Evolutionary conservation across 768 basidiomycete species (phyloP).

Genomic region (Gyrodon lividus): DNA sequence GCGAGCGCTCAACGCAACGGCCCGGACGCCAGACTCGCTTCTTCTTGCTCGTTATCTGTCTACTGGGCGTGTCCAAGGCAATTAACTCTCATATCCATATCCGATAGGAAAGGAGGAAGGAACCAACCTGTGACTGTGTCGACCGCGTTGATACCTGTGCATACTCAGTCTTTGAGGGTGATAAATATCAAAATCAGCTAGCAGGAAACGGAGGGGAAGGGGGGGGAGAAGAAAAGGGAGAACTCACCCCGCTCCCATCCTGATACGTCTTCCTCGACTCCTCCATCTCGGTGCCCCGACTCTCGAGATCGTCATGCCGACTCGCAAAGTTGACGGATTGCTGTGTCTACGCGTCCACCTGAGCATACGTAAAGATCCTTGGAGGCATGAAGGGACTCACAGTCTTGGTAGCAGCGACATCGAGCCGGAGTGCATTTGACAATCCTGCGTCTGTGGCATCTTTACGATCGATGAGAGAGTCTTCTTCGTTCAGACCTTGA

Average conservation of each 20-base stretch:
- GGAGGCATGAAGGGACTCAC: constrained; percentile 12
- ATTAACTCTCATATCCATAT: neutral
- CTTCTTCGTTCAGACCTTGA: constrained; percentile 26
- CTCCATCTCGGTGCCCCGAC: constrained; percentile 6
- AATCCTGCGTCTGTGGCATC: neutral
- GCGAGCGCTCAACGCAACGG: neutral
- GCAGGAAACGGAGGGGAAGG: neutral
- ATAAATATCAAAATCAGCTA: neutral
- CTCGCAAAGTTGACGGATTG: constrained; percentile 17
- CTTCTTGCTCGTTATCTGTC: neutral
- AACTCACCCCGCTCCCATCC: constrained; percentile 13
- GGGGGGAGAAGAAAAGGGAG: too few species aligned
- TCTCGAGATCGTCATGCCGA: neutral
- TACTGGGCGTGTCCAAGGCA: neutral
- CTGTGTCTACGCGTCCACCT: constrained; percentile 6
- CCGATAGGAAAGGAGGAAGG: neutral
- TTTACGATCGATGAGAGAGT: constrained; percentile 10
- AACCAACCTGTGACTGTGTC: constrained; percentile 19
- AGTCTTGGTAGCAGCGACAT: constrained; percentile 8
- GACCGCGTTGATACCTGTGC: constrained; percentile 16
- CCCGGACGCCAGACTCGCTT: neutral
- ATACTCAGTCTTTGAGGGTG: constrained; percentile 11
- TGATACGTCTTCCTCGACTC: constrained; percentile 17
- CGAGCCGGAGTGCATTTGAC: constrained; percentile 11
- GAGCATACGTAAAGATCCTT: too few species aligned